Evolutionary conservation across 2,329 filamentous ascomycete species (phyloP).

Genomic region (Hypoxylon sp.): DNA sequence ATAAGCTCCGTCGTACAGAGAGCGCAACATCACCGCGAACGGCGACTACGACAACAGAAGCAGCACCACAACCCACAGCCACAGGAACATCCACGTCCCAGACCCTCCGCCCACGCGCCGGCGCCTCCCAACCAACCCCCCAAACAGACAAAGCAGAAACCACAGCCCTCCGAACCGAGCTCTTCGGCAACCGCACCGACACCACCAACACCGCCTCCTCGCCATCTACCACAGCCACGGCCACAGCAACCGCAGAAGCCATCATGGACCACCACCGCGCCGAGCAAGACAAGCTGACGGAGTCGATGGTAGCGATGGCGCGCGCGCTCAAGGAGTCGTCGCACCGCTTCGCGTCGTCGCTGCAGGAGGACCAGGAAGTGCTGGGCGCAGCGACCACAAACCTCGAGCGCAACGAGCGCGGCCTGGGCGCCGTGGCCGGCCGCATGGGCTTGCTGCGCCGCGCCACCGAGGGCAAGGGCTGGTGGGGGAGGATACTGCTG

Average conservation of each 20-base stretch:
- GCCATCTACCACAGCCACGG: conserved; percentile 60
- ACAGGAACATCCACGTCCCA: conserved; percentile 52
- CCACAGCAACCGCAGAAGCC: conserved; percentile 75
- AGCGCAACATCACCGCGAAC: conserved; percentile 14
- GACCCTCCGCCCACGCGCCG: conserved; percentile 54
- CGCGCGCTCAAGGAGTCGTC: conserved; percentile 82
- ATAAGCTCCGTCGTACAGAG: conserved; percentile 9
- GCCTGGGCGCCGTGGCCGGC: conserved; percentile 82
- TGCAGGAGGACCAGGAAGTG: conserved; percentile 81
- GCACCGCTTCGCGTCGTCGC: conserved; percentile 76
- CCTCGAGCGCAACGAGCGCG: conserved; percentile 81
- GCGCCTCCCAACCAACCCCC: conserved; percentile 20
- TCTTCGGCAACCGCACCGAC: conserved; percentile 60
- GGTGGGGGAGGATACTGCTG: conserved; percentile 86
- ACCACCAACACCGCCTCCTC: conserved; percentile 42
- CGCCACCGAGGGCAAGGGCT: conserved; percentile 91
- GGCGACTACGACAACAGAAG: conserved; percentile 21
- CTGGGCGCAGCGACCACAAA: conserved; percentile 79
- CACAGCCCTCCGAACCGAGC: conserved; percentile 59
- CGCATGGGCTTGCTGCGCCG: conserved; percentile 82
- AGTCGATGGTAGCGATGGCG: conserved; percentile 86
- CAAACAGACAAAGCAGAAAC: conserved; percentile 38
- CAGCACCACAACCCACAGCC: conserved; percentile 28
- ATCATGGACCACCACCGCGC: conserved; percentile 81
- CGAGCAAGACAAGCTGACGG: conserved; percentile 87